These are phyloP conservation scores for Streptanthus diversifolius DNA, from an alignment of 345 rosid genomes.

Conservation along the genomic window DNA sequence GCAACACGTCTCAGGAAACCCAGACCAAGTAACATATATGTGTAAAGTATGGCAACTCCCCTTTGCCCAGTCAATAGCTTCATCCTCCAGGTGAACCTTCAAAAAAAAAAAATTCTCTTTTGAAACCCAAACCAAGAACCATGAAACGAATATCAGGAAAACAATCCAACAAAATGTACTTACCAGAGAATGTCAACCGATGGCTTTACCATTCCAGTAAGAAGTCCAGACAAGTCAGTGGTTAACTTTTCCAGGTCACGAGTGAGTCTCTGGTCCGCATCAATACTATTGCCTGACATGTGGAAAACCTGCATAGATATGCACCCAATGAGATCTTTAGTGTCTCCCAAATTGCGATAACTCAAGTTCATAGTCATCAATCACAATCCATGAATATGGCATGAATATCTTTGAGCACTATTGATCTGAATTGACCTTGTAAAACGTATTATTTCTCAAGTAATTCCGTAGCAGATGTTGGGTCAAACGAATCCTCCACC, in stretches of 20 bases:
- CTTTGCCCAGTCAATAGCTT: constrained; percentile 87
- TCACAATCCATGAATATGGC: not conserved
- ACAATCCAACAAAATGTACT: constrained; percentile 34
- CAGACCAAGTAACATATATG: constrained; percentile 91
- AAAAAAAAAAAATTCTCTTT: too few relatives aligned
- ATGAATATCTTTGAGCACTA: not conserved
- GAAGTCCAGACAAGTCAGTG: constrained; percentile 75
- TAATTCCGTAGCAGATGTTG: constrained; percentile 82
- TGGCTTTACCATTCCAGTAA: constrained; percentile 99
- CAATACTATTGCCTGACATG: constrained; percentile 79
- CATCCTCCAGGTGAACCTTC: constrained; percentile 99
- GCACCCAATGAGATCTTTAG: constrained; percentile 14
- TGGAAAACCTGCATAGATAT: constrained; percentile 61
- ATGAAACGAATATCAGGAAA: constrained; percentile 13
- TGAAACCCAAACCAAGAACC: constrained; percentile 10
- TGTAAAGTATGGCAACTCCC: constrained; percentile 90
- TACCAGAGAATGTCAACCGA: constrained; percentile 92
- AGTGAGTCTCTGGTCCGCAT: constrained; percentile 96
- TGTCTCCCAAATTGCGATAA: not conserved
- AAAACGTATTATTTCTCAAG: constrained; percentile 89
- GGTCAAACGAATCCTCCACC: constrained; percentile 94
- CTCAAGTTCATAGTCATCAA: constrained; percentile 5
- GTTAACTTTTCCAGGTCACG: constrained; percentile 91
- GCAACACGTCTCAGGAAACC: constrained; percentile 87
- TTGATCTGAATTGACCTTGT: constrained; percentile 60